Conservation (phyloP, 2,329 filamentous ascomycete genomes). For the Chrysoporthe austroafricana region DNA sequence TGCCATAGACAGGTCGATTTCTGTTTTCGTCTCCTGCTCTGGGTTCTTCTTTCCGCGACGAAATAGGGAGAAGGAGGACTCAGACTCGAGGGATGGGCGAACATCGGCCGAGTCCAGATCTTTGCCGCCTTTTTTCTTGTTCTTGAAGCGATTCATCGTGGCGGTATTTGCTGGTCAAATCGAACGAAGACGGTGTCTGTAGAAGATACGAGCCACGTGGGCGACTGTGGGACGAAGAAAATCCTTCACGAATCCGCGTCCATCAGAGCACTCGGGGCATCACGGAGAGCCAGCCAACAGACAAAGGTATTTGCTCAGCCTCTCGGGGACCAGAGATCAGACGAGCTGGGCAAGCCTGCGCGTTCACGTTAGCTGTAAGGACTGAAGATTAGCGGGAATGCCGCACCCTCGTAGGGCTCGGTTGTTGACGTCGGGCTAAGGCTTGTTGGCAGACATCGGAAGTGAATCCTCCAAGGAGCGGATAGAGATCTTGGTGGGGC, state of each 20-base stretch:
- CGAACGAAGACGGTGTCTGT: slow-evolving; percentile 11
- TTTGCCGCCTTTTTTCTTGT: slow-evolving; percentile 67
- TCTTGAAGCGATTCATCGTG: slow-evolving; percentile 77
- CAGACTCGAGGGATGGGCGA: slow-evolving; percentile 57
- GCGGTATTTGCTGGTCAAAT: slow-evolving; percentile 12
- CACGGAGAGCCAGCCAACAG: neutral
- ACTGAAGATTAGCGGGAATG: neutral
- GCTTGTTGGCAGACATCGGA: neutral
- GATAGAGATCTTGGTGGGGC: neutral
- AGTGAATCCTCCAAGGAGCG: neutral
- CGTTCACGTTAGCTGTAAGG: slow-evolving; percentile 6
- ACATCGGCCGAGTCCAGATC: slow-evolving; percentile 51
- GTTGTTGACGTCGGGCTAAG: neutral
- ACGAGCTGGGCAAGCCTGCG: slow-evolving; percentile 15
- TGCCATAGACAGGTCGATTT: slow-evolving; percentile 73
- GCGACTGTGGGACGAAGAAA: neutral
- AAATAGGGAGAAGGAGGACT: slow-evolving; percentile 57
- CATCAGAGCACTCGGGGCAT: slow-evolving; percentile 20
- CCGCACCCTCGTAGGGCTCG: neutral
- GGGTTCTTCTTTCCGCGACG: slow-evolving; percentile 58
- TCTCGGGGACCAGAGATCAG: neutral
- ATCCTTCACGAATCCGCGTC: slow-evolving; percentile 18
- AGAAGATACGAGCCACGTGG: slow-evolving; percentile 1
- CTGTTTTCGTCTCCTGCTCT: slow-evolving; percentile 62
- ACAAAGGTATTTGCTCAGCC: neutral